Evolutionary conservation across 1,284 basidiomycete genomes (phyloP).

Genomic region (Apiotrichum gracile): DNA sequence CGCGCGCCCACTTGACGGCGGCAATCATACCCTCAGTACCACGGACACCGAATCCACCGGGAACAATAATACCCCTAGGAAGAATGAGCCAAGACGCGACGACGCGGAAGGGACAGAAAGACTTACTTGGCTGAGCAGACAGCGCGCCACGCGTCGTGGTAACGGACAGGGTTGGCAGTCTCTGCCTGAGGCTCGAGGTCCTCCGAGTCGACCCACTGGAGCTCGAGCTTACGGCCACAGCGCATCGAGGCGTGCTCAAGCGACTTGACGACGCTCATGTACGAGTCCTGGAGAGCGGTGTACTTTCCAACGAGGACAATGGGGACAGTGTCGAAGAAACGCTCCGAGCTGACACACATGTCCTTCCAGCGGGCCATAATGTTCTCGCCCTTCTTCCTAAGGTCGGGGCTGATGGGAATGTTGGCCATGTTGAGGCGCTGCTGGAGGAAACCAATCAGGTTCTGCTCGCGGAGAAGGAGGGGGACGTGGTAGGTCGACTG

Average conservation of each 20-base stretch:
- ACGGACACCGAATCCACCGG: slow-evolving; percentile 88
- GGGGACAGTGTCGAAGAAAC: slow-evolving; percentile 81
- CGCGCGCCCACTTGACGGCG: slow-evolving; percentile 93
- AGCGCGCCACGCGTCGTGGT: slow-evolving; percentile 92
- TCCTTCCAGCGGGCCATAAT: slow-evolving; percentile 74
- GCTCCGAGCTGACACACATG: slow-evolving; percentile 80
- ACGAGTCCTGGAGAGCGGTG: slow-evolving; percentile 93
- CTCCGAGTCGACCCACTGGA: slow-evolving; percentile 97
- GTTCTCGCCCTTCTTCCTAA: slow-evolving; percentile 60
- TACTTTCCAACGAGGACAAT: slow-evolving; percentile 98
- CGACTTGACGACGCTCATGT: slow-evolving; percentile 97
- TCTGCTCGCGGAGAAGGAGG: slow-evolving; percentile 84
- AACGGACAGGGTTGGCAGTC: slow-evolving; percentile 72
- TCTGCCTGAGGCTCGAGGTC: slow-evolving; percentile 80
- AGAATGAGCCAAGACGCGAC: no score
- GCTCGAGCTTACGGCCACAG: slow-evolving; percentile 72
- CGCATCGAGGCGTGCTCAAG: slow-evolving; percentile 95
- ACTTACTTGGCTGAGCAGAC: slow-evolving; percentile 86
- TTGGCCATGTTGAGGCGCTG: slow-evolving; percentile 70
- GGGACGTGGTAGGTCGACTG: slow-evolving; percentile 97
- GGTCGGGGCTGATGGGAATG: slow-evolving; percentile 54
- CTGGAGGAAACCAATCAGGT: slow-evolving; percentile 77
- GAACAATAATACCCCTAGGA: slow-evolving; percentile 94
- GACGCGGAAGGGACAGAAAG: no score
- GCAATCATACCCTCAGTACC: slow-evolving; percentile 97